Evolutionary conservation across 768 basidiomycete genomes (phyloP), one percentile per base, ranked within the genome.

Genomic region (Lactarius deliciosus): DNA sequence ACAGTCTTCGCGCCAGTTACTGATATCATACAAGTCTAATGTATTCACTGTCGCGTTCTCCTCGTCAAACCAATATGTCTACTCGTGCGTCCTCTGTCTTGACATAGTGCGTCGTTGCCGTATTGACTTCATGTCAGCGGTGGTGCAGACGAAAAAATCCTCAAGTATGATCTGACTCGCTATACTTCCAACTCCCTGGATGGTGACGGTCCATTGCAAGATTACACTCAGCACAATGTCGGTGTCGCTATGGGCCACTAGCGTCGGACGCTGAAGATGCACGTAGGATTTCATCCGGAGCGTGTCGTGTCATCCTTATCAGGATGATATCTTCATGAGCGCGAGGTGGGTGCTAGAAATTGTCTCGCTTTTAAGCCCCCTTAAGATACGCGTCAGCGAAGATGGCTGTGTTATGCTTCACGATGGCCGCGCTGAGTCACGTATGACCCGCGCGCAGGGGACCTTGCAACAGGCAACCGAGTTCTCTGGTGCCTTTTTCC

Each of bases 11-110:
- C 18, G 6, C 20, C 7, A 64, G 40, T 64, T 40, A 43, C 58
- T 59, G 36, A 64, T 53, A 64, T 36, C 20, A 25, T 41, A 15
- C 18, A 54, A 92, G 91, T 81, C 81, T 50, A 91, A 91, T 70
- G 82, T 92, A 41, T 86, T 93, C 74, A 81, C 84, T 20, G 77
- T 92, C 36, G 83, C 83, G 57, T 91, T 92, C 77, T 91, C 90
- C 7, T 81, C 86, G 0, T 80, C 81, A 25, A 89, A 88, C 71
- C 81, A 81, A 60, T 86, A 81, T 72, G 73, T 92, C 50, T 84
- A 83, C 73, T 85, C 86, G 90, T 91, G 66, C 74, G 89, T 79
- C 36, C n/a, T 13, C 34, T 53, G 8, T 25, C 36, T 41, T 40
- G 53, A 61, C 18, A 34, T 54, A 38, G 57, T 13, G 10, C 11